Percentiles rank a stretch among this genome's conserved stretches.
Conservation (phyloP, 164 flowering plant genomes). For the Brasenia schreberi region DNA sequence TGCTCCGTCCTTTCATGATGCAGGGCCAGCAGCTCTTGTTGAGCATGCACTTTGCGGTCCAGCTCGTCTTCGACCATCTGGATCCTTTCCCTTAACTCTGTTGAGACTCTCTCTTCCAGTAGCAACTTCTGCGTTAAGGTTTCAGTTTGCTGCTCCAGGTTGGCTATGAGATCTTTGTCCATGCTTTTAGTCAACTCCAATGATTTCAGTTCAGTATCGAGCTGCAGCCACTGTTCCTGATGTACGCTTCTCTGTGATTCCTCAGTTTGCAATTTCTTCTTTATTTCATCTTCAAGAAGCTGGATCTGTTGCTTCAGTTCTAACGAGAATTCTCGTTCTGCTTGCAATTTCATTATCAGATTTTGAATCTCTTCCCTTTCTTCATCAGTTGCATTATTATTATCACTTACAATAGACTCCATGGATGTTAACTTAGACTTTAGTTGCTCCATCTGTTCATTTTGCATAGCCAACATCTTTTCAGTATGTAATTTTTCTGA, state of each 20-base stretch:
- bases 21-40: not conserved
- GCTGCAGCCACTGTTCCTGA: not conserved
- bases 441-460: not conserved
- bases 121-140: not conserved
- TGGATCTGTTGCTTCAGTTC: not conserved
- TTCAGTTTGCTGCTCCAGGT: not conserved
- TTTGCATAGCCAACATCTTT: not conserved
- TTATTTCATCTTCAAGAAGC: not conserved
- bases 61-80: not conserved
- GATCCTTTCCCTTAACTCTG: not conserved
- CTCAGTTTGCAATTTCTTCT: not conserved
- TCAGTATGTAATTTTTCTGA: not conserved
- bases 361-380: conserved; percentile 12
- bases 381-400: conserved; percentile 6
- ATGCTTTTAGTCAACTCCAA: not conserved
- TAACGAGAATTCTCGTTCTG: conserved; percentile 2
- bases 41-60: not conserved
- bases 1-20: not conserved
- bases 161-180: not conserved
- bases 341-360: conserved; percentile 7
- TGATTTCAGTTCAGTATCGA: not conserved
- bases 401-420: not conserved
- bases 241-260: not conserved
- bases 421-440: not conserved
- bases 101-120: not conserved